Evolutionary conservation across 2,329 filamentous ascomycete species (phyloP), one percentile per base, ranked within the genome.

Genomic region (Fusarium sp.): DNA sequence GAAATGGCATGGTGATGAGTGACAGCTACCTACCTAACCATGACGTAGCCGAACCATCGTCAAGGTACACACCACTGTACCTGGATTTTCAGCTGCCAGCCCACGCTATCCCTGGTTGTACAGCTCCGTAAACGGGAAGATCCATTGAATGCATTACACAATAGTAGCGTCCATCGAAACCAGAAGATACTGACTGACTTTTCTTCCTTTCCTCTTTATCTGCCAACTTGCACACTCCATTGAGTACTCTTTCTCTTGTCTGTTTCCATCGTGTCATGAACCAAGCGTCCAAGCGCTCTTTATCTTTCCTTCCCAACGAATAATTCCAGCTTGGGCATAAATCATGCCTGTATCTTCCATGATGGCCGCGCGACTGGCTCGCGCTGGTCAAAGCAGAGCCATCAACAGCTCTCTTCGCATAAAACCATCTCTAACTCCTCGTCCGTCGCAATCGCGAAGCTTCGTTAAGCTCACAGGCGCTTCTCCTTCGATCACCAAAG

Each of bases 321-420:
- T 54, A 52, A 66, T 54, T 34, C 24, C 30, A 27, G 54, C 54
- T 16, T 24, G n/a, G 30, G 29, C 47, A 45, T 16, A 58, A 51
- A 72, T 24, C 51, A 76, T 76, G 74, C 69, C 69, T 7, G 64
- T 65, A 27, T 73, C 71, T 25, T 64, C 74, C 41, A 66, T 75
- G 32, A 69, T 73, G 46, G 67, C 72, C 18, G 62, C 70, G 61
- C 74, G 74, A 67, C 67, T 76, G 37, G 73, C 52, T 57, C 74
- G 72, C 45, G 59, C 61, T 24, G 61, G 74, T 32, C 70, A 60
- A 41, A 49, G 55, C n/a, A 62, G 49, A 9, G 53, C 47, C 27
- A 52, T 67, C 13, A 27, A 58, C 37, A 68, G 60, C 55, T 64
- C 74, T 25, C 69, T 66, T 40, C 54, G 42, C 29, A 54, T 70